Evolutionary conservation across 768 basidiomycete species (phyloP).

Genomic region (Amanita fuliginea): DNA sequence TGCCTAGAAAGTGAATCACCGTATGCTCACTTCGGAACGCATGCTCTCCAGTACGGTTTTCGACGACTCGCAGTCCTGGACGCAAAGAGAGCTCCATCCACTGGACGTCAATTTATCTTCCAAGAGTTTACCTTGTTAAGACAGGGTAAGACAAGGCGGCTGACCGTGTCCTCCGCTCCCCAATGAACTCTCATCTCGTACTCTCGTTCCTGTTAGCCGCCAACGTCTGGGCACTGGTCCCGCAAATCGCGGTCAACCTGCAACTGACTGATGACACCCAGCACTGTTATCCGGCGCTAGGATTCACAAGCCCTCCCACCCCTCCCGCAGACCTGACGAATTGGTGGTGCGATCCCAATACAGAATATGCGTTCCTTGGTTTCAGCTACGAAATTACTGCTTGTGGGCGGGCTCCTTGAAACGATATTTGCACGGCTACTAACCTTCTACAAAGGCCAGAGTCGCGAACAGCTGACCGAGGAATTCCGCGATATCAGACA

Average conservation of each 20-base stretch:
- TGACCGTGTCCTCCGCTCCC: not conserved
- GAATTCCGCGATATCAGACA: constrained; percentile 47
- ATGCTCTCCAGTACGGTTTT: too few species aligned
- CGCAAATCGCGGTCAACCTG: not conserved
- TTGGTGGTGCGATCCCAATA: constrained; percentile 44
- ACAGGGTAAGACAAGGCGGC: not conserved
- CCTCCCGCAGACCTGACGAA: constrained; percentile 21
- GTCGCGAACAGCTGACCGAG: constrained; percentile 22
- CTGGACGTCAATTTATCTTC: too few species aligned
- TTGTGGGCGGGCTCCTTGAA: constrained; percentile 24
- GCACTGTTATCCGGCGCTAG: constrained; percentile 21
- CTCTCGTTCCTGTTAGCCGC: not conserved
- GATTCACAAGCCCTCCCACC: constrained; percentile 34
- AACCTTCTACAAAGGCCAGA: constrained; percentile 33
- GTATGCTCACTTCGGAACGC: too few species aligned
- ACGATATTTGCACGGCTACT: not conserved
- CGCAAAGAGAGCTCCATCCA: too few species aligned
- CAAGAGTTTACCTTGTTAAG: too few species aligned
- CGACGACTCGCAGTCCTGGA: too few species aligned
- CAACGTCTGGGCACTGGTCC: not conserved
- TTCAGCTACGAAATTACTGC: constrained; percentile 55
- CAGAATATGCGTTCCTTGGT: constrained; percentile 55
- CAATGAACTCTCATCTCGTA: not conserved
- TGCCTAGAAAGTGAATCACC: too few species aligned
- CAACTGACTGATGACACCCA: not conserved